These are phyloP conservation scores for Beauveria varroae DNA, from an alignment of 2,329 filamentous ascomycete genomes.

Conservation along the genomic window DNA sequence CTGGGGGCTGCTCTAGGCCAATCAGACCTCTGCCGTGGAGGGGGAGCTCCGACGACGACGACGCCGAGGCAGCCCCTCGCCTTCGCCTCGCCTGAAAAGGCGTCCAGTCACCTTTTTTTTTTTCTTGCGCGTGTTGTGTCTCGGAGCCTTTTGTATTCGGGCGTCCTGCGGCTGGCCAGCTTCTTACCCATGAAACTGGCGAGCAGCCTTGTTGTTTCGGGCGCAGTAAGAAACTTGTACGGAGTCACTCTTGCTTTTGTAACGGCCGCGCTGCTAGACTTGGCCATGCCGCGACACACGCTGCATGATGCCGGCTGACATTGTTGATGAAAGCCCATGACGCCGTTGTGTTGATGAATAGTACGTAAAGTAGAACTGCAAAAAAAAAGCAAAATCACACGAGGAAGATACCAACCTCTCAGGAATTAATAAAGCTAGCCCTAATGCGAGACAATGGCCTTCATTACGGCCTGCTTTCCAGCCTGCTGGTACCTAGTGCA, in stretches of 20 bases:
- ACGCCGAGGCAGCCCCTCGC: background rate
- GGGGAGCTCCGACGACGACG: background rate
- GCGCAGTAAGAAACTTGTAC: no score
- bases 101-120: background rate
- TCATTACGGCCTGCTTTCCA: background rate
- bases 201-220: background rate
- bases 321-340: no score
- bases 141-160: background rate
- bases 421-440: background rate
- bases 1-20: background rate
- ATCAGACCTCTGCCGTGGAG: constrained; percentile 1
- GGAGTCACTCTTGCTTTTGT: no score
- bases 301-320: no score
- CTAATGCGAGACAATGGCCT: background rate
- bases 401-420: background rate
- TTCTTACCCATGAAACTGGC: background rate
- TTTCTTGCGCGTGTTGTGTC: background rate
- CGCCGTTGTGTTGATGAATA: no score
- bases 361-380: background rate
- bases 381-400: background rate
- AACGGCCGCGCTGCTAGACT: no score
- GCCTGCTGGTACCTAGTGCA: background rate
- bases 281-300: no score
- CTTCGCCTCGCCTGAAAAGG: background rate
- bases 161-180: background rate